Evolutionary conservation across 1,139 yeast genomes (phyloP).

Genomic region (Nadsonia commutata): DNA sequence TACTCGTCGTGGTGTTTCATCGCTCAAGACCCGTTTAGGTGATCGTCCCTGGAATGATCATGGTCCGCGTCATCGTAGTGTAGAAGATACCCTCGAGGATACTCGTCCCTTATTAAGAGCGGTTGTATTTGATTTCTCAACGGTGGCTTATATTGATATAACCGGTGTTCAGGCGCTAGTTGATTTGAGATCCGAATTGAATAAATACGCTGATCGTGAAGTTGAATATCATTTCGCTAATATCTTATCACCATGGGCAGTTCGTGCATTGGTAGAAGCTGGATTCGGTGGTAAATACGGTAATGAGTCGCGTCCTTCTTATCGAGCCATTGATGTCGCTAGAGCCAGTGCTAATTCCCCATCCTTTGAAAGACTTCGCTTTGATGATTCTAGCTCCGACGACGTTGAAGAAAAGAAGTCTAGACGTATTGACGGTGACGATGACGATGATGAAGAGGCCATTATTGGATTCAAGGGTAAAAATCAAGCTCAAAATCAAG

Average conservation of each 20-base stretch:
- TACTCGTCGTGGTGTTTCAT: constrained; percentile 43
- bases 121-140: constrained; percentile 66
- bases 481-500: constrained; percentile 10
- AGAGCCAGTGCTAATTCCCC: constrained; percentile 6
- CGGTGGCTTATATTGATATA: constrained; percentile 61
- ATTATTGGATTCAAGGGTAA: constrained; percentile 11
- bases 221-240: constrained; percentile 88
- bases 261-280: constrained; percentile 57
- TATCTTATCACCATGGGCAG: constrained; percentile 72
- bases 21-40: constrained; percentile 31
- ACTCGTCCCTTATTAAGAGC: constrained; percentile 54
- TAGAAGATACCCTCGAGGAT: constrained; percentile 10
- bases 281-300: constrained; percentile 61
- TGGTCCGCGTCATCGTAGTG: constrained; percentile 36
- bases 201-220: constrained; percentile 64
- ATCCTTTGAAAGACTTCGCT: constrained; percentile 14
- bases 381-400: constrained; percentile 16
- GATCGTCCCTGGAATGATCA: constrained; percentile 90
- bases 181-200: constrained; percentile 60
- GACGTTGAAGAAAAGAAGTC: constrained; percentile 1
- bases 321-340: constrained; percentile 12
- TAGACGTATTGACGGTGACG: constrained; percentile 12
- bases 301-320: constrained; percentile 12
- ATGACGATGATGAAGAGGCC: constrained; percentile 11
- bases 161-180: constrained; percentile 68